Evolutionary conservation across 352 stramenopile species (phyloP).

Genomic region (Thalassiosira hispida): DNA sequence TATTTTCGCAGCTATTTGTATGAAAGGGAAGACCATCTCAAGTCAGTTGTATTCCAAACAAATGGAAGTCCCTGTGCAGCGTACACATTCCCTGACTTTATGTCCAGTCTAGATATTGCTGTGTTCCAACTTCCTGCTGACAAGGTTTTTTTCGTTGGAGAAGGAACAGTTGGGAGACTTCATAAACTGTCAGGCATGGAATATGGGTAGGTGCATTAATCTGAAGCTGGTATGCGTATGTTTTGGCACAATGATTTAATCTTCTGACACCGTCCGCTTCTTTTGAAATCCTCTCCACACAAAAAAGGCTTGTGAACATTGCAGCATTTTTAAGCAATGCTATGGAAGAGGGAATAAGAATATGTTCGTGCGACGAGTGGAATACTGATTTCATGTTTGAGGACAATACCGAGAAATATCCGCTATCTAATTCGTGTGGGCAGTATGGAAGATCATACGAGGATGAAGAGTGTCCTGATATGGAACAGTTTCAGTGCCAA

Average conservation of each 20-base stretch:
- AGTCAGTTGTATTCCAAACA: conserved; percentile 38
- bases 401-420: conserved; percentile 13
- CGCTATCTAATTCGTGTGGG: conserved; percentile 29
- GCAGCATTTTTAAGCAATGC: conserved; percentile 27
- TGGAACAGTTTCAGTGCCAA: conserved; percentile 28
- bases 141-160: conserved; percentile 34
- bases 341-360: conserved; percentile 47
- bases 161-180: conserved; percentile 2
- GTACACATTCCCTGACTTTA: conserved; percentile 32
- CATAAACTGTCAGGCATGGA: conserved; percentile 3
- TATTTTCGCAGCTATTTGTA: conserved; percentile 25
- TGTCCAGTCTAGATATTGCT: conserved; percentile 25
- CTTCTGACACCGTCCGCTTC: background rate
- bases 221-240: background rate
- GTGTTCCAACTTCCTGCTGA: conserved; percentile 34
- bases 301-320: conserved; percentile 23
- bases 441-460: conserved; percentile 41
- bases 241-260: background rate
- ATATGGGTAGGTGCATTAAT: conserved; percentile 15
- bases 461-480: conserved; percentile 32
- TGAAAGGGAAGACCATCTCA: conserved; percentile 20
- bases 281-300: background rate
- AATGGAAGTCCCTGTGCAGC: conserved; percentile 24
- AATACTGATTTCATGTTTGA: conserved; percentile 38
- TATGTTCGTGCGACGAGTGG: conserved; percentile 45